phyloP scores from a whole-genome alignment of 768 basidiomycete species.

The Lactarius akahatsu region DNA sequence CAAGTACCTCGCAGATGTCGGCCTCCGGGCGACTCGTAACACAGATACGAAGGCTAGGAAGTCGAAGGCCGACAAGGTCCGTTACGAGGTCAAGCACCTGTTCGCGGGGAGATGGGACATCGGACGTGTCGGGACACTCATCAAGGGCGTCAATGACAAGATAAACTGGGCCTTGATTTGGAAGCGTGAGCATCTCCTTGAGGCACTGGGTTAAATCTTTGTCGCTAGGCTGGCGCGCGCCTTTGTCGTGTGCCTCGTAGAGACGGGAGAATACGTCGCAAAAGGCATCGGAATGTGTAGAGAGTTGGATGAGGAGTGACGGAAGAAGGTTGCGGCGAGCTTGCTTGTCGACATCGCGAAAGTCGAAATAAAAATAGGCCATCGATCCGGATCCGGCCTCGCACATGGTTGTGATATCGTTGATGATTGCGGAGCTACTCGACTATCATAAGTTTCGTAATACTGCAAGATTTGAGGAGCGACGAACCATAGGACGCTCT shows the following conservation, averaged over 20 bases:
- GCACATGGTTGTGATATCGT: neutral
- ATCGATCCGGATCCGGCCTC: neutral
- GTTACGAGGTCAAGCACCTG: neutral
- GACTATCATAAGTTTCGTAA: neutral
- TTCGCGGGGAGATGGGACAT: neutral
- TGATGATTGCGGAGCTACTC: neutral
- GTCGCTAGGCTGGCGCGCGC: neutral
- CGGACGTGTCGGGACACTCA: neutral
- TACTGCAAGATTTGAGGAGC: neutral
- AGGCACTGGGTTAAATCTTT: neutral
- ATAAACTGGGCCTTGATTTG: neutral
- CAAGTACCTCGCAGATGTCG: neutral
- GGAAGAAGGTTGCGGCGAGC: neutral
- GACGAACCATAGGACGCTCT: neutral
- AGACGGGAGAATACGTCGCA: neutral
- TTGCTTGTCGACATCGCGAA: neutral
- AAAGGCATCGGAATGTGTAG: neutral
- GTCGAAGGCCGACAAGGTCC: neutral
- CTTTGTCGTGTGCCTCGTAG: neutral
- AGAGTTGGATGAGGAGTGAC: neutral
- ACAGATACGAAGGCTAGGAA: neutral
- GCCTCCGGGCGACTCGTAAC: neutral
- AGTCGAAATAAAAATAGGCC: neutral
- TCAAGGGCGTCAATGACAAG: neutral
- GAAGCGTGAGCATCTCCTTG: neutral